Percentiles rank a stretch among this genome's conserved stretches.
phyloP scores from a whole-genome alignment of 2,329 filamentous ascomycete species.

The Fusarium foetens region DNA sequence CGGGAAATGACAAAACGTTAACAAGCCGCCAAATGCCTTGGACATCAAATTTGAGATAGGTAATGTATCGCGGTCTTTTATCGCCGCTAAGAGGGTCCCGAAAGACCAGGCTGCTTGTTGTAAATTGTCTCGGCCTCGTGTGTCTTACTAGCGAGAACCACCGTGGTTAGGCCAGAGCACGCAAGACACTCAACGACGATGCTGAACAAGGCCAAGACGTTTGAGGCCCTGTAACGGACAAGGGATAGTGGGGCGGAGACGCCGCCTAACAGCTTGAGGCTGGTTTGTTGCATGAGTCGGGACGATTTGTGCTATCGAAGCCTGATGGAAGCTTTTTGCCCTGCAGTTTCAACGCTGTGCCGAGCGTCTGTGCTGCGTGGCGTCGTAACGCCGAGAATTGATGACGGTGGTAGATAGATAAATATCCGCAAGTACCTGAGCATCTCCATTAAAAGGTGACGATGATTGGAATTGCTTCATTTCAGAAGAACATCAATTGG shows the following conservation, averaged over 20 bases:
- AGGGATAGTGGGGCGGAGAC: constrained; percentile 40
- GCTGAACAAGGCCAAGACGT: constrained; percentile 12
- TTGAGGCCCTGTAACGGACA: constrained; percentile 6
- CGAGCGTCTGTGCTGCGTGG: constrained; percentile 28
- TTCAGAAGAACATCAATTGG: not conserved
- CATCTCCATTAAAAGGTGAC: not conserved
- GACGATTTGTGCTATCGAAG: constrained; percentile 46
- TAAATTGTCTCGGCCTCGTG: constrained; percentile 18
- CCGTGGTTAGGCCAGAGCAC: constrained; percentile 19
- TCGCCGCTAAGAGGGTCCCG: constrained; percentile 13
- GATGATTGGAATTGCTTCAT: constrained; percentile 10
- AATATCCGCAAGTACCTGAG: not conserved
- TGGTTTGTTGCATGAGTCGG: constrained; percentile 36
- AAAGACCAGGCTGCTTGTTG: constrained; percentile 9
- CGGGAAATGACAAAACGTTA: constrained; percentile 12
- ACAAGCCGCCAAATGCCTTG: not conserved
- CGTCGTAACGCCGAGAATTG: constrained; percentile 38
- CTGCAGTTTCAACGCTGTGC: constrained; percentile 29
- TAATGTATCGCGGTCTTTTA: not conserved
- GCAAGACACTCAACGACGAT: constrained; percentile 18
- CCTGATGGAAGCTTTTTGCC: constrained; percentile 44
- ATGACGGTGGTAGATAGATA: constrained; percentile 8
- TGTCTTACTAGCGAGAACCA: constrained; percentile 22
- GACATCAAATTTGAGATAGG: not conserved
- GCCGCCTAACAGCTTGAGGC: constrained; percentile 35